phyloP scores from a whole-genome alignment of 1,284 basidiomycete genomes.

The Schizophyllum amplum region DNA sequence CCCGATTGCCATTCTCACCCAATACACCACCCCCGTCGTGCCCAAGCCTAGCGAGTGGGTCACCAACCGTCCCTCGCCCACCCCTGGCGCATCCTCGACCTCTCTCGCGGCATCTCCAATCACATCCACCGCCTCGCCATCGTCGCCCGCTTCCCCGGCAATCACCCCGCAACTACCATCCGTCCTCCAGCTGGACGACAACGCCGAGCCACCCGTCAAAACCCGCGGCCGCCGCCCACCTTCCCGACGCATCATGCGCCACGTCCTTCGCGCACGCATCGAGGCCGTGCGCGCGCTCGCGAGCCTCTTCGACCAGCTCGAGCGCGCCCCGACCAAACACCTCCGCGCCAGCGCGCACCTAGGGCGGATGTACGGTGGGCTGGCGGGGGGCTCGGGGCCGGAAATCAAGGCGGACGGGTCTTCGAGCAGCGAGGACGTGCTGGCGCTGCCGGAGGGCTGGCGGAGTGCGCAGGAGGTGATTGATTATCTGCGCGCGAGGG shows the following conservation, averaged over 20 bases:
- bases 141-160: conserved; percentile 12
- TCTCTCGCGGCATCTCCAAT: conserved; percentile 11
- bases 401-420: conserved; percentile 18
- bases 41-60: conserved; percentile 69
- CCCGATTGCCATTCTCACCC: conserved; percentile 58
- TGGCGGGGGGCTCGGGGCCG: conserved; percentile 20
- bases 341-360: conserved; percentile 56
- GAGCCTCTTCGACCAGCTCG: conserved; percentile 61
- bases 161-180: conserved; percentile 10
- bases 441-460: conserved; percentile 35
- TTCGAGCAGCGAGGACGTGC: conserved; percentile 11
- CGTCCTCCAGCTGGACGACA: conserved; percentile 14
- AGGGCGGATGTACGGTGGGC: conserved; percentile 44
- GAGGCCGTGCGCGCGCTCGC: conserved; percentile 72
- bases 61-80: conserved; percentile 3
- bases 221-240: conserved; percentile 51
- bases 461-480: conserved; percentile 56
- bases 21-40: conserved; percentile 58
- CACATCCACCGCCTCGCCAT: conserved; percentile 19
- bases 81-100: neutral
- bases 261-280: conserved; percentile 74
- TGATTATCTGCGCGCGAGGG: conserved; percentile 49
- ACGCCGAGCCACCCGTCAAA: conserved; percentile 34
- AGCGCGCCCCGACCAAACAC: conserved; percentile 31
- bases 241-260: conserved; percentile 74